Evolutionary conservation across 2,329 filamentous ascomycete genomes (phyloP).

Genomic region (Pseudogymnoascus sp.): DNA sequence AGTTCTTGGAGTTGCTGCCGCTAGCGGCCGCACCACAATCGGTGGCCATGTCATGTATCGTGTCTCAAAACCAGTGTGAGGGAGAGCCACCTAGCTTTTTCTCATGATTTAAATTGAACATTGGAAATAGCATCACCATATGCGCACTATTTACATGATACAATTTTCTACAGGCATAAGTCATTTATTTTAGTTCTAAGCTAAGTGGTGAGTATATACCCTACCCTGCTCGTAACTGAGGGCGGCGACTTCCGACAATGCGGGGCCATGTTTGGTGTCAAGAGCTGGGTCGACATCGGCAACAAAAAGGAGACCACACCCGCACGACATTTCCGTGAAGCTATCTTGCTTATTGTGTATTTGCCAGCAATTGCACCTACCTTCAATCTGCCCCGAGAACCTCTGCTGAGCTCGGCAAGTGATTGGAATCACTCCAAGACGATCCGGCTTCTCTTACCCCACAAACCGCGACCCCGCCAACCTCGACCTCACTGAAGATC

Average conservation of each 20-base stretch:
- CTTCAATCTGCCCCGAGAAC: neutral
- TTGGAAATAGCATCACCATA: neutral
- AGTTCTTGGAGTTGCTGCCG: constrained; percentile 5
- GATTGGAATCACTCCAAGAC: neutral
- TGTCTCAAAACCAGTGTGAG: neutral
- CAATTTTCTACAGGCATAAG: neutral
- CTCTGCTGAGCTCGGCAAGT: neutral
- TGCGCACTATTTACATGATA: neutral
- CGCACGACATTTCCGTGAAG: neutral
- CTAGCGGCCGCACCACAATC: constrained; percentile 5
- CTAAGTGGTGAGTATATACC: neutral
- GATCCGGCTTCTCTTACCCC: neutral
- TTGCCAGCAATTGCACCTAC: neutral
- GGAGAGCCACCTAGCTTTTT: neutral
- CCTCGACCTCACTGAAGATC: neutral
- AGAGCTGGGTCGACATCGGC: neutral
- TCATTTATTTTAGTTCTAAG: neutral
- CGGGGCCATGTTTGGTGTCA: neutral
- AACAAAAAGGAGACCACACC: neutral
- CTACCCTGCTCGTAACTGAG: neutral
- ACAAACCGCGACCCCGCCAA: neutral
- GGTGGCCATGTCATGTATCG: neutral
- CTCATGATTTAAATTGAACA: neutral
- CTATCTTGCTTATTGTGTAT: neutral
- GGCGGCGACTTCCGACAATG: neutral